A percentile compares a stretch with the other conserved stretches of the same genome.
These are phyloP conservation scores for Tuber umbilicatum DNA, from an alignment of 495 filamentous ascomycete genomes.

Conservation along the genomic window DNA sequence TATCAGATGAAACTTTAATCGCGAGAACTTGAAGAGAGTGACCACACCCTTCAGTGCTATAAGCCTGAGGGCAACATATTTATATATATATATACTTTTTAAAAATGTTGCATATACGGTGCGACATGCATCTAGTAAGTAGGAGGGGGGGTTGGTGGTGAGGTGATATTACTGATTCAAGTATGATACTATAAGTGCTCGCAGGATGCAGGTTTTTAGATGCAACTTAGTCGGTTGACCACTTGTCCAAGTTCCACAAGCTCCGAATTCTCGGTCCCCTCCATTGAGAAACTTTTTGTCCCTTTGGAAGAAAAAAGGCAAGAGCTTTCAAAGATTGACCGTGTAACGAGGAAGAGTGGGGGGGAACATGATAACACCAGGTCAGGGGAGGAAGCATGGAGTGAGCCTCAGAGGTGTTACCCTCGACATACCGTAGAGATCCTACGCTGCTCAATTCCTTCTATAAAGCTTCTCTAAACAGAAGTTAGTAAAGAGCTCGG, in stretches of 20 bases:
- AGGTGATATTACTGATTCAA: background rate
- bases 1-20: background rate
- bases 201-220: background rate
- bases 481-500: background rate
- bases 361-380: background rate
- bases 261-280: background rate
- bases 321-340: background rate
- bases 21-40: background rate
- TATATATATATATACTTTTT: too few relatives aligned
- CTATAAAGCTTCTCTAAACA: background rate
- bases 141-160: background rate
- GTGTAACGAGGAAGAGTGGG: background rate
- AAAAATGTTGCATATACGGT: background rate
- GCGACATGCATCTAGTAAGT: background rate
- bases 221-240: background rate
- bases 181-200: background rate
- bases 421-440: background rate
- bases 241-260: background rate
- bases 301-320: background rate
- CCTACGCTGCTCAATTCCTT: background rate
- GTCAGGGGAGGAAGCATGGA: background rate
- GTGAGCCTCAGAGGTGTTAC: background rate
- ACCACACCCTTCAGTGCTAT: background rate
- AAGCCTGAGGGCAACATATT: background rate
- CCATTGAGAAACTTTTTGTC: background rate